A percentile compares a stretch with the other conserved stretches of the same genome.
Conservation (phyloP, 176 grass and related monocot species). For the Triticum aestivum region DNA sequence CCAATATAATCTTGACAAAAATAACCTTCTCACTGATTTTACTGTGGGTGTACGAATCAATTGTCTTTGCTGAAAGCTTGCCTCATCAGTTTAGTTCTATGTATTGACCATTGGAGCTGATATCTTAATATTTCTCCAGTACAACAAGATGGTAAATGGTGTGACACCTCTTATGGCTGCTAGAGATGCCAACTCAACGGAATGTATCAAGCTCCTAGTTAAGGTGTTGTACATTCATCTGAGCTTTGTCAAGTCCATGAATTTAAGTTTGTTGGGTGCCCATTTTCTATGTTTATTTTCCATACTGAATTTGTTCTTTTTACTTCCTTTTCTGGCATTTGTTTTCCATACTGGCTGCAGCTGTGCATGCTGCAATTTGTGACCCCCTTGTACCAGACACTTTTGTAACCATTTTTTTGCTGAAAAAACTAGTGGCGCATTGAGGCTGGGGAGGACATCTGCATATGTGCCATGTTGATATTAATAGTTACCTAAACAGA, state of each 20-base stretch:
- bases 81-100: background rate
- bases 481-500: background rate
- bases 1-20: background rate
- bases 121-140: constrained; percentile 9
- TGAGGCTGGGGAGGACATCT: background rate
- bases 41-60: background rate
- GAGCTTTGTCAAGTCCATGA: background rate
- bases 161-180: constrained; percentile 27
- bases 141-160: constrained; percentile 29
- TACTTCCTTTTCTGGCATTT: background rate
- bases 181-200: background rate
- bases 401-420: background rate
- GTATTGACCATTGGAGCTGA: constrained; percentile 16
- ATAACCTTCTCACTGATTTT: background rate
- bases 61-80: background rate
- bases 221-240: constrained; percentile 19
- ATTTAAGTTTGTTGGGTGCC: constrained; percentile 1
- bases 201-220: constrained; percentile 30
- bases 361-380: background rate
- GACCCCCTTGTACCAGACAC: background rate
- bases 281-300: background rate
- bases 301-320: background rate
- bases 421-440: background rate
- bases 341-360: background rate
- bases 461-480: background rate